Evolutionary conservation across 208 protist species (phyloP), one percentile per base, ranked within the genome.

Genomic region (Tritrichomonas musculus): DNA sequence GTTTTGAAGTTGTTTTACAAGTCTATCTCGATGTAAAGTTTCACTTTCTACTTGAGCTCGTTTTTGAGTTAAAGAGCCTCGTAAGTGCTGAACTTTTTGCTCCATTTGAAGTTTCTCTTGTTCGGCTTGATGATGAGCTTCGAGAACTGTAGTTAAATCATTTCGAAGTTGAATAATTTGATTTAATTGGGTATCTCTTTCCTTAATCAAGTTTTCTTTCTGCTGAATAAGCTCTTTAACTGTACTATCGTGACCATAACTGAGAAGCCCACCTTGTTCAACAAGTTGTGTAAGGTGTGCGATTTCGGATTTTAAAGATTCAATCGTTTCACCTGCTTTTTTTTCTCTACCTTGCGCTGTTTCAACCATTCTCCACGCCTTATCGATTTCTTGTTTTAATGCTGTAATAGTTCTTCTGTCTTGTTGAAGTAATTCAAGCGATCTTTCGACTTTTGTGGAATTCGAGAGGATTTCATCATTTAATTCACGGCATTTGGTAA

Each of bases 321-420:
- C 95, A 93, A 99, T 98, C 33, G 97, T 97, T 94, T 99, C 97
- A 65, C 97, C 97, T 41, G 97, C 97, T 92, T 97, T 96, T 94
- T 96, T 96, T 95, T 99, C 98, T 93, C 98, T 98, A 92, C 98
- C 96, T 95, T 99, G 97, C 22, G 97, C 97, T 47, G 96, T 96
- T 94, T 99, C 98, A 0, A 99, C 98, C 95, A 99, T 97, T 84
- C 98, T 97, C 97, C 98, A 99, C 20, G 98, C 98, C 94, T 98
- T 95, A 22, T 95, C 94, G 41, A 95, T 94, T 93, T 95, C 94
- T 60, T 65, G 50, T 36, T 98, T 97, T 53, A 99, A 95, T 20
- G 94, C 94, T 0, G 95, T 94, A 92, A 99, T 99, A 3, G 97
- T 97, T 55, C 98, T 96, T 94, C 98, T 97, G 93, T 99, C 98